These are phyloP conservation scores for Botryotinia convoluta DNA, from an alignment of 2,329 filamentous ascomycete species.

Conservation along the genomic window DNA sequence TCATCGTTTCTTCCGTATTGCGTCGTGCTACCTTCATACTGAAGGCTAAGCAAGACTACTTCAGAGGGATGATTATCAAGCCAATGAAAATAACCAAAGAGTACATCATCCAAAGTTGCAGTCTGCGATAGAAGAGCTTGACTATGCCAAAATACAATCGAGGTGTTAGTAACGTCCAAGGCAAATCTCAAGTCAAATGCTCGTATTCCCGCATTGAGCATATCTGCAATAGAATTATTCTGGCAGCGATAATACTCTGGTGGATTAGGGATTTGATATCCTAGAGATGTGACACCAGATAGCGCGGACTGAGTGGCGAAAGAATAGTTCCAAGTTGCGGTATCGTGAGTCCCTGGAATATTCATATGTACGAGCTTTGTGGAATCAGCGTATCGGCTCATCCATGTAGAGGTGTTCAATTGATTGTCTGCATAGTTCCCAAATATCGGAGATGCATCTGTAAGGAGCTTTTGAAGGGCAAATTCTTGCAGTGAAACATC, in stretches of 20 bases:
- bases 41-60: conserved; percentile 47
- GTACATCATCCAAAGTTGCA: conserved; percentile 45
- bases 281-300: conserved; percentile 42
- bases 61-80: conserved; percentile 47
- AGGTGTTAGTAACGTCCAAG: conserved; percentile 45
- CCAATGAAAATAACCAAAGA: conserved; percentile 50
- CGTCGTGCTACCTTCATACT: conserved; percentile 45
- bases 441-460: conserved; percentile 45
- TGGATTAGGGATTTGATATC: conserved; percentile 35
- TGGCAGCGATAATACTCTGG: conserved; percentile 46
- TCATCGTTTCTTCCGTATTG: conserved; percentile 39
- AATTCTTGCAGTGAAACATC: conserved; percentile 36
- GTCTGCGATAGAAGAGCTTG: conserved; percentile 45
- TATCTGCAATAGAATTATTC: conserved; percentile 39
- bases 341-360: conserved; percentile 51
- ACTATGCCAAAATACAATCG: conserved; percentile 50
- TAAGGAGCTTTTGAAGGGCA: conserved; percentile 45
- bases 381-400: conserved; percentile 44
- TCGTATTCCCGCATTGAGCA: conserved; percentile 48
- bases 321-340: conserved; percentile 52
- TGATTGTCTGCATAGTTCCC: conserved; percentile 38
- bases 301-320: conserved; percentile 43
- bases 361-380: conserved; percentile 47
- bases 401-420: conserved; percentile 43
- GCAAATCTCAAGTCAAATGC: conserved; percentile 52